Conservation (phyloP, 306 rosid species). For the Quercus alba region DNA sequence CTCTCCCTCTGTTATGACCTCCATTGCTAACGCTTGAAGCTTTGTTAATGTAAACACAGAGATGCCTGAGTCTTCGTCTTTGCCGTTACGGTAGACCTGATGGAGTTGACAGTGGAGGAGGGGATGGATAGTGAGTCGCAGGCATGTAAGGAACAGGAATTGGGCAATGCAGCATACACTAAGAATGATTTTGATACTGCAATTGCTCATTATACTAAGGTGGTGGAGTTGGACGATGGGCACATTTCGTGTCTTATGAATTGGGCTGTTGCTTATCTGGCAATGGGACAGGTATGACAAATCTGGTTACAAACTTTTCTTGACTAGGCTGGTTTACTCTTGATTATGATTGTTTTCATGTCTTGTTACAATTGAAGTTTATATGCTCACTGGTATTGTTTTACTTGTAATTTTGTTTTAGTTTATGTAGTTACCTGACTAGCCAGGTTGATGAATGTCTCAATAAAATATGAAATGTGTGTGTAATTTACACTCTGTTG, state of each 20-base stretch:
- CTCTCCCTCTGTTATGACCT: too few species aligned
- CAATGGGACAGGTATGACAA: conserved; percentile 72
- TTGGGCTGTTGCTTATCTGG: conserved; percentile 89
- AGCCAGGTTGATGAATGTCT: too few species aligned
- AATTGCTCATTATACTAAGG: conserved; percentile 71
- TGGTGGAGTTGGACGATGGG: conserved; percentile 75
- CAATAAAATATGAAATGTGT: too few species aligned
- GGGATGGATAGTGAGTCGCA: conserved; percentile 51
- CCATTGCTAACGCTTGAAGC: conserved; percentile 40
- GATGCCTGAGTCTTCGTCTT: conserved; percentile 41
- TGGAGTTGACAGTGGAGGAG: conserved; percentile 47
- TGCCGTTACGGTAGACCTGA: conserved; percentile 32
- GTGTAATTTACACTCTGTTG: not conserved
- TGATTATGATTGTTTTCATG: not conserved
- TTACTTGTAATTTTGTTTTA: not conserved
- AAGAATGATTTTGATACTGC: conserved; percentile 90
- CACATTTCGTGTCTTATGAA: conserved; percentile 72
- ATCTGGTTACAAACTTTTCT: not conserved
- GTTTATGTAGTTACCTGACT: not conserved
- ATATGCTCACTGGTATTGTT: too few species aligned
- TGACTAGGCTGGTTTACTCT: too few species aligned
- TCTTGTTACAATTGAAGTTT: too few species aligned
- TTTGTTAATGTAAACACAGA: conserved; percentile 65
- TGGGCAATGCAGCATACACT: conserved; percentile 82
- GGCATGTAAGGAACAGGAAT: conserved; percentile 79